These are phyloP conservation scores for Euphorbia pulcherrima DNA, from an alignment of 345 rosid species.

Conservation along the genomic window DNA sequence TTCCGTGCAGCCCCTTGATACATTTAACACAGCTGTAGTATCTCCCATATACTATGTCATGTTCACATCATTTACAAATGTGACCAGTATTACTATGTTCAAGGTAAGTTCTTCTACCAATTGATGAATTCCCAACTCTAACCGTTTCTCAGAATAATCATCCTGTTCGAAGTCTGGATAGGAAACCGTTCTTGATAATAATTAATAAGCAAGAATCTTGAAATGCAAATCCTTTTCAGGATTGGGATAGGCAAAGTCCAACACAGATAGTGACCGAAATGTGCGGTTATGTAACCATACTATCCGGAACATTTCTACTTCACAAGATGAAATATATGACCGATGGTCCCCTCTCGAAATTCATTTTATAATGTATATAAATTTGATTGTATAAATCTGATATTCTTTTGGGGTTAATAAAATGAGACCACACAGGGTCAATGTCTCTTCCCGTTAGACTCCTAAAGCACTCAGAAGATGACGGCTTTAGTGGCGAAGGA, in stretches of 20 bases:
- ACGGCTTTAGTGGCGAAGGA: slow-evolving; percentile 33
- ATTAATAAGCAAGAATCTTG: slow-evolving; percentile 12
- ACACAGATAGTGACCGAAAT: slow-evolving; percentile 53
- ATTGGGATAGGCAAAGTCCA: slow-evolving; percentile 57
- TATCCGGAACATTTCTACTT: slow-evolving; percentile 57
- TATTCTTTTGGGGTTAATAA: slow-evolving; percentile 6
- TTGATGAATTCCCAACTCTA: not conserved
- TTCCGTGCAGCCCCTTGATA: slow-evolving; percentile 74
- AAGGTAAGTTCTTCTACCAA: slow-evolving; percentile 45
- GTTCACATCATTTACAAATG: slow-evolving; percentile 80
- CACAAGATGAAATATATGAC: slow-evolving; percentile 57
- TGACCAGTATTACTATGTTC: slow-evolving; percentile 89
- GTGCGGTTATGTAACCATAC: slow-evolving; percentile 59
- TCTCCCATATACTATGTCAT: slow-evolving; percentile 89
- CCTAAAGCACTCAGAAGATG: slow-evolving; percentile 39
- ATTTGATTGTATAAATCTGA: no score
- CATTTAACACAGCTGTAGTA: slow-evolving; percentile 85
- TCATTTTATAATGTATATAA: not conserved
- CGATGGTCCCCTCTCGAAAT: slow-evolving; percentile 33
- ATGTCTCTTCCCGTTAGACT: slow-evolving; percentile 34
- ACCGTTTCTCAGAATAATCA: not conserved
- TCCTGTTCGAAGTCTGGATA: not conserved
- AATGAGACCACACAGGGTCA: slow-evolving; percentile 26
- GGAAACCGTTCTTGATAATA: not conserved
- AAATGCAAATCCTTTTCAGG: slow-evolving; percentile 31